Evolutionary conservation across 1,284 basidiomycete genomes (phyloP), one percentile per base, ranked within the genome.

Genomic region (Inonotus hispidus): DNA sequence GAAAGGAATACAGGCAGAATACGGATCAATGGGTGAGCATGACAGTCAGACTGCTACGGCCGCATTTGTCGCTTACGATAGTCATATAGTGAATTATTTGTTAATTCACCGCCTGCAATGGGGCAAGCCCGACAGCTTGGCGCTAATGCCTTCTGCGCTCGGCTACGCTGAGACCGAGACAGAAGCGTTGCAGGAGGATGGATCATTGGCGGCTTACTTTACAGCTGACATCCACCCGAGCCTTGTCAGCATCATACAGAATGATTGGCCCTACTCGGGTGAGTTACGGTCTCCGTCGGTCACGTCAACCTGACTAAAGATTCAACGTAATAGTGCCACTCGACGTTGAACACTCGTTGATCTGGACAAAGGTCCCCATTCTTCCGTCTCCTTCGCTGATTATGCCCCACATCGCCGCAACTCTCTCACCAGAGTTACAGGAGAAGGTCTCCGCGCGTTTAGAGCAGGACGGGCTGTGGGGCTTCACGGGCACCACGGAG

Each of bases 211-310:
- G 56, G 57, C 16, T 57, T 88, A 88, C 70, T 92, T 92, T 70
- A 84, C 77, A 35, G 80, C 80, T 5, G 78, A 86, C 65, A 82
- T 82, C 11, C 80, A 85, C 0, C 67, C 77, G 5, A 74, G 82
- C 41, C 75, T 83, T 57, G 76, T 90, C 65, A 88, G 84, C 68
- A 84, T 92, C 64, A 87, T 88, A 57, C 84, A 78, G 68, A 92
- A 92, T 67, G 89, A 91, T 68, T 92, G 90, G 90, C 90, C 90
- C 0, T 92, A 92, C 71, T 90, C 88, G 27, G 83, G 88, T 88
- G 66, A 39, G 73, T 47, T n/a, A 53, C 45, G 66, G 59, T 21
- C 53, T 21, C 37, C 53, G 27, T 19, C 53, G 55, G 61, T 21
- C 16, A 25, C 43, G 45, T 27, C 19, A 50, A 21, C 16, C 23